Base-by-base conservation (phyloP, 768 basidiomycete species). In the Lentinula guzmanii region DNA sequence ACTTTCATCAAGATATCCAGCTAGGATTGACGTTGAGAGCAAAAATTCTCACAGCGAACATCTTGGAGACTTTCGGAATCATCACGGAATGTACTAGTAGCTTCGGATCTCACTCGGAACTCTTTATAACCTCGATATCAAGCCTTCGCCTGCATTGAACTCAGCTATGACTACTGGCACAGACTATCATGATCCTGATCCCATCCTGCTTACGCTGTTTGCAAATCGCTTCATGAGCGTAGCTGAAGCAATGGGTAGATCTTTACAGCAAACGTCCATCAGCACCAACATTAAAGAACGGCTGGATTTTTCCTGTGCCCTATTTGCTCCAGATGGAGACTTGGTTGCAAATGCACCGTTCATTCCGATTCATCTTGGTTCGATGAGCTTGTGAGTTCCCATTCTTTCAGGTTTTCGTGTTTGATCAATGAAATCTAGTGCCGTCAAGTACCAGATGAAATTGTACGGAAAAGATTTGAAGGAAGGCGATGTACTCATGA, bases 181-280 rank as follows among this genome's bases (percentile, higher is more conserved):
- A 61, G 57, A 59, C 31, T 57, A 67, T 48, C 65, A 70, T 68
- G 82, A 80, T 16, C 87, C 91, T 10, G 94, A 96, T 70, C 91
- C 93, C 0, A 92, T 95, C 65, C 77, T 94, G 34, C 79, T 97
- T 51, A 93, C 93, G 1, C 84, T 98, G 56, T 98, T 97, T 67
- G 91, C 93, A 10, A 95, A 97, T 69, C 90, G 95, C 48, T 95
- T 98, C 76, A 98, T 98, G 95, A 91, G 91, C 67, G 92, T 98
- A 18, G 94, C 94, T 8, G 94, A 96, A 70, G 94, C 94, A 9
- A 97, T 96, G 94, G 95, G 94, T 9, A 80, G 91, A 53, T 91
- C 91, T 0, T 77, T 95, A 24, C 92, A 90, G 71, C 91, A 95
- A 71, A 95, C 94, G 0, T 86, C 93, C 3, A 95, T 95, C 68